These are phyloP conservation scores for Globisporangium paddicum DNA, from an alignment of 352 stramenopile genomes.

Conservation along the genomic window DNA sequence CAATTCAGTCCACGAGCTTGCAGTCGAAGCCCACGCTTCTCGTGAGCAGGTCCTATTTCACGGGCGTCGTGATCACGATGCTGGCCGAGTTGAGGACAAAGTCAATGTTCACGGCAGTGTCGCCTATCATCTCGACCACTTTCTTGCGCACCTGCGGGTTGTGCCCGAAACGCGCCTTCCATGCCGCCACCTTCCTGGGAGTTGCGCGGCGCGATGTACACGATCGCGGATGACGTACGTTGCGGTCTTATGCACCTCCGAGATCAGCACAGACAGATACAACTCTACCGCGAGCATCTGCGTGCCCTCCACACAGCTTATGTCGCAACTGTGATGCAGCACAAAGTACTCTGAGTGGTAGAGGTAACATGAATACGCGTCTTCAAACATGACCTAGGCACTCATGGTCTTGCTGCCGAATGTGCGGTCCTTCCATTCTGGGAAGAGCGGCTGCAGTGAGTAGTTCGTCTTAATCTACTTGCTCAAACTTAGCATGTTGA, in stretches of 20 bases:
- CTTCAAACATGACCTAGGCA: constrained; percentile 99
- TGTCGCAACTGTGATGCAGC: constrained; percentile 74
- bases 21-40: constrained; percentile 80
- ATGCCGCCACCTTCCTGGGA: constrained; percentile 97
- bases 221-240: constrained; percentile 94
- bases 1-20: constrained; percentile 60
- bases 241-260: constrained; percentile 71
- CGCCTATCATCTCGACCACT: constrained; percentile 96
- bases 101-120: constrained; percentile 93
- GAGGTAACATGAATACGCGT: constrained; percentile 88
- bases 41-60: constrained; percentile 98
- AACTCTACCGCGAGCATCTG: constrained; percentile 90
- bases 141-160: constrained; percentile 78
- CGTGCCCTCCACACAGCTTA: constrained; percentile 57
- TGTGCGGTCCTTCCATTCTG: constrained; percentile 57
- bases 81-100: constrained; percentile 89
- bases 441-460: constrained; percentile 54
- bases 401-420: constrained; percentile 54
- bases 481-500: constrained; percentile 95
- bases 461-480: constrained; percentile 90
- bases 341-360: constrained; percentile 93
- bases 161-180: constrained; percentile 91
- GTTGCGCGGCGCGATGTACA: constrained; percentile 98
- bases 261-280: constrained; percentile 95
- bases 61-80: constrained; percentile 97